These are phyloP conservation scores for Lactifluus volemus DNA, from an alignment of 768 basidiomycete species.

Conservation along the genomic window DNA sequence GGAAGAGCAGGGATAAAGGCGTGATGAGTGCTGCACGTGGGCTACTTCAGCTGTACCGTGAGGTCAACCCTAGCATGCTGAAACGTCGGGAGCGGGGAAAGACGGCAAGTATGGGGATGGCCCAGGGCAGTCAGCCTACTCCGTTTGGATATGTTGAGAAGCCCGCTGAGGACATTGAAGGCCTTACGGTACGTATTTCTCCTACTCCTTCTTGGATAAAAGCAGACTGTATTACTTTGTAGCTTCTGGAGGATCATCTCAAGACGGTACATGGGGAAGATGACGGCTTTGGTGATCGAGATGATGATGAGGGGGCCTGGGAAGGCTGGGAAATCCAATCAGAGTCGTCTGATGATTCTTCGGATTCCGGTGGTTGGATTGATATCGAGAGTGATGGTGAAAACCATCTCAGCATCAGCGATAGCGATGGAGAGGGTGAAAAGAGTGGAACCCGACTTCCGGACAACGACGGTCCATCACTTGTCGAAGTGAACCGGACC, in stretches of 20 bases:
- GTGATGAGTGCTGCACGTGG: slow-evolving; percentile 87
- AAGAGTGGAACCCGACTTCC: slow-evolving; percentile 19
- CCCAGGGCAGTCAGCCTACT: slow-evolving; percentile 53
- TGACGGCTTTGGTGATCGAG: slow-evolving; percentile 38
- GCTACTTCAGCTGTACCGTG: slow-evolving; percentile 84
- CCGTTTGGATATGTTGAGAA: slow-evolving; percentile 76
- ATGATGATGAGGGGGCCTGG: slow-evolving; percentile 65
- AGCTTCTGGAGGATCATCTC: slow-evolving; percentile 88
- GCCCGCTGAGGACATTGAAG: slow-evolving; percentile 81
- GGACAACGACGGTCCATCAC: slow-evolving; percentile 17
- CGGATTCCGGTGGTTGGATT: slow-evolving; percentile 67
- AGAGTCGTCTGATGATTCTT: slow-evolving; percentile 46
- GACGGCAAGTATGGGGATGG: slow-evolving; percentile 72
- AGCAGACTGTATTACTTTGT: neutral
- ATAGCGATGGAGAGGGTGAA: slow-evolving; percentile 69
- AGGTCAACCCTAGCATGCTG: slow-evolving; percentile 89
- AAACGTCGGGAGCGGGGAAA: slow-evolving; percentile 89
- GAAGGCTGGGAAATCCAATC: slow-evolving; percentile 85
- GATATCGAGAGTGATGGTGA: slow-evolving; percentile 64
- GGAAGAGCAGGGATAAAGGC: slow-evolving; percentile 90
- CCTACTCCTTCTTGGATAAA: neutral
- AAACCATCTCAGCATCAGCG: slow-evolving; percentile 65
- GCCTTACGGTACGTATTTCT: slow-evolving; percentile 58
- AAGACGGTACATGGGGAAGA: slow-evolving; percentile 60
- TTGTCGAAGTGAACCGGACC: slow-evolving; percentile 31